Conservation (phyloP, 495 filamentous ascomycete genomes). For the Penicillium simplicissimum region DNA sequence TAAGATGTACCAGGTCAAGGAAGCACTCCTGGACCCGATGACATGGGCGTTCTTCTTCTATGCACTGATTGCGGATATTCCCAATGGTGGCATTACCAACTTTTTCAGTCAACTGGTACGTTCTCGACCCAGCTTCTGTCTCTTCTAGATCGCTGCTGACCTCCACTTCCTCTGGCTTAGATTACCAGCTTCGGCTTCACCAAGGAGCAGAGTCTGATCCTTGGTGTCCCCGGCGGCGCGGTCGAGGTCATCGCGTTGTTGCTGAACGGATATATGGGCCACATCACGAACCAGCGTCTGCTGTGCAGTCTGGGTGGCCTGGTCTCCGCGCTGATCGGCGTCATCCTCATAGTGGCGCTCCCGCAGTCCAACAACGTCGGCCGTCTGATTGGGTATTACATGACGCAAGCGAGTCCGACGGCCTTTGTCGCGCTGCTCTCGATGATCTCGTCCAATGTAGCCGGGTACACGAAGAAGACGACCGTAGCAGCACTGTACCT, state of each 20-base stretch:
- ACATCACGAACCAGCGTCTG: slow-evolving; percentile 57
- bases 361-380: slow-evolving; percentile 59
- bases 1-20: slow-evolving; percentile 61
- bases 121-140: background rate
- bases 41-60: slow-evolving; percentile 68
- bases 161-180: slow-evolving; percentile 19
- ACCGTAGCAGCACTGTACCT: slow-evolving; percentile 70
- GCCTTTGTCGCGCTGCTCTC: slow-evolving; percentile 47
- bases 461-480: slow-evolving; percentile 76
- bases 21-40: slow-evolving; percentile 60
- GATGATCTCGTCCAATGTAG: slow-evolving; percentile 65
- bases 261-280: slow-evolving; percentile 59
- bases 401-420: slow-evolving; percentile 60
- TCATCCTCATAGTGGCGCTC: slow-evolving; percentile 66
- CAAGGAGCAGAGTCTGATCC: slow-evolving; percentile 60
- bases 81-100: slow-evolving; percentile 68
- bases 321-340: slow-evolving; percentile 46
- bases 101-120: slow-evolving; percentile 65
- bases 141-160: slow-evolving; percentile 27
- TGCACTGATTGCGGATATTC: slow-evolving; percentile 61
- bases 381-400: slow-evolving; percentile 63
- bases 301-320: slow-evolving; percentile 45
- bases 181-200: slow-evolving; percentile 53
- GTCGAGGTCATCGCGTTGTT: slow-evolving; percentile 65
- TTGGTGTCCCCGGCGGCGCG: slow-evolving; percentile 65